Base-by-base conservation (phyloP, 2,329 filamentous ascomycete genomes). In the Hymenoscyphus salicellus region DNA sequence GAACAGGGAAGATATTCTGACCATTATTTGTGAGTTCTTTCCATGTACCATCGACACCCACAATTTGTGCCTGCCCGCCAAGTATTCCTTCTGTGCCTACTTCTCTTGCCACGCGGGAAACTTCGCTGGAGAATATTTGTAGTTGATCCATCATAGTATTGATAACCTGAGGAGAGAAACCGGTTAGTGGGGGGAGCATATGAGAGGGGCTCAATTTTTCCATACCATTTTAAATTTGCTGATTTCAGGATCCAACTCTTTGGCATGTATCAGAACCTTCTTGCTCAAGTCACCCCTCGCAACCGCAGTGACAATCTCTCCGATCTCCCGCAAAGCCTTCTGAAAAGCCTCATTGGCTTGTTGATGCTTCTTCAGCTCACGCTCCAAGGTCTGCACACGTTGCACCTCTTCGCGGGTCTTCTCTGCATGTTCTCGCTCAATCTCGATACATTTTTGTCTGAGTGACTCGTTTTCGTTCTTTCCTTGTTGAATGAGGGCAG, bases 91-190 rank as follows among this genome's bases (percentile, higher is more conserved):
- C 93, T 14, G 94, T 98, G 72, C 94, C 94, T 81, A 98, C 94
- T 78, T 98, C 94, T 77, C 92, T 91, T 61, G 94, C 94, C 71
- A 98, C 89, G 71, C 92, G 90, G 38, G 94, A 97, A 74, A 98
- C 94, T 80, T 98, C 93, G 78, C 92, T 96, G 69, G 94, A 94
- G 78, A 98, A 98, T 66, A 96, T 91, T 76, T 97, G 93, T 65
- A 98, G 84, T 78, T 97, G 94, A 76, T 98, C 94, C 87, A 98
- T 96, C 94, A 98, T 98, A 71, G 91, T 96, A 77, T 98, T 98
- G 81, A 98, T 98, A 41, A 75, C 73, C 73, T 75, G 63, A 14
- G 55, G 20, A 46, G 43, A 36, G 56, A 17, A 57, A 23, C 20
- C 32, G n/a, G 52, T 67, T 63, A 67, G 49, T 26, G 10, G 46